These are phyloP conservation scores for Melanomma pulvis-pyrius DNA, from an alignment of 495 filamentous ascomycete species.

Conservation along the genomic window DNA sequence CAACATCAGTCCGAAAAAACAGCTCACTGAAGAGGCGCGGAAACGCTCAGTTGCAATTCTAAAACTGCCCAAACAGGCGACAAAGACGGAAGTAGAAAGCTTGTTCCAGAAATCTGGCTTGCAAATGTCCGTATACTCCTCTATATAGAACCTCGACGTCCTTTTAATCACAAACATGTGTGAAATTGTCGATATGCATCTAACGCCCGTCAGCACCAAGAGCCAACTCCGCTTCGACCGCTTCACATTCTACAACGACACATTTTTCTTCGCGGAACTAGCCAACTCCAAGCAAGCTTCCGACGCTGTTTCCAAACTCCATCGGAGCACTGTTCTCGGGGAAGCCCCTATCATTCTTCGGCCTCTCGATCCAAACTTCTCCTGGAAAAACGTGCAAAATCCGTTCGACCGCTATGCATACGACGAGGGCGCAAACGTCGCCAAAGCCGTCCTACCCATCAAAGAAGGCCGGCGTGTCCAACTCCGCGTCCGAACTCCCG, in stretches of 20 bases:
- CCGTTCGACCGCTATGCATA: neutral
- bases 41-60: slow-evolving; percentile 2
- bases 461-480: neutral
- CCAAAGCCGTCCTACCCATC: neutral
- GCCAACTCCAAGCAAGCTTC: neutral
- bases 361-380: neutral
- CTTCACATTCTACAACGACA: slow-evolving; percentile 1
- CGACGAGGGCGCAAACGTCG: neutral
- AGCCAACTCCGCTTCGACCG: slow-evolving; percentile 1
- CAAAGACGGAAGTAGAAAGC: neutral
- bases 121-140: neutral
- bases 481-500: neutral
- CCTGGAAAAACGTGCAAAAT: neutral
- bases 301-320: neutral
- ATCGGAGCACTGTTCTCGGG: neutral
- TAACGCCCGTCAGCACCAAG: neutral
- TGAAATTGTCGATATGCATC: neutral
- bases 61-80: neutral
- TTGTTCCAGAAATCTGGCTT: slow-evolving; percentile 1
- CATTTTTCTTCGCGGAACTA: neutral
- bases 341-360: neutral
- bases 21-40: neutral
- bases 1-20: neutral
- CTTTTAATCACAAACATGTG: neutral
- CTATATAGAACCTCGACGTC: neutral